Percentiles rank a stretch among this genome's conserved stretches.
These are phyloP conservation scores for Nepenthes alata DNA, from an alignment of 179 eudicot species.

Conservation along the genomic window DNA sequence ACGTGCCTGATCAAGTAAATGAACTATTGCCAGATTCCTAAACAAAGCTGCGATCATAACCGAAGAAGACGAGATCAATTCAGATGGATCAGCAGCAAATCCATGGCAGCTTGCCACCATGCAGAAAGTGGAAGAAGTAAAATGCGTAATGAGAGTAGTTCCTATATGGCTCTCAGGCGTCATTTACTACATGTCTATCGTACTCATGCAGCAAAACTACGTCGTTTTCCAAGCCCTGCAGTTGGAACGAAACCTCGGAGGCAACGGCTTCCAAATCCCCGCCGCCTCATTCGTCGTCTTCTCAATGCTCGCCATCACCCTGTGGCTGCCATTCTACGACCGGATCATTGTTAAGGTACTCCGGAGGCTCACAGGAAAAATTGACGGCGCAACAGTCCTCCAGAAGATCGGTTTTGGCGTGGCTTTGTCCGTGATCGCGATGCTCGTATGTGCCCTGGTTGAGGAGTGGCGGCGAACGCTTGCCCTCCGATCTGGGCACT, in stretches of 20 bases:
- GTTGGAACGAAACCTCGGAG: slow-evolving; percentile 28
- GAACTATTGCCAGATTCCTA: slow-evolving; percentile 29
- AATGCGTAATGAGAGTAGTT: slow-evolving; percentile 52
- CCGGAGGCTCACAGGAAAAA: slow-evolving; percentile 29
- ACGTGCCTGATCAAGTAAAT: no score
- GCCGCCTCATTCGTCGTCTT: slow-evolving; percentile 56
- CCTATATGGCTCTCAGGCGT: slow-evolving; percentile 63
- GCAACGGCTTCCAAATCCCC: slow-evolving; percentile 38
- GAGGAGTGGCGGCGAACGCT: slow-evolving; percentile 27
- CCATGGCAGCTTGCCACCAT: slow-evolving; percentile 61
- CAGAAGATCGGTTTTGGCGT: slow-evolving; percentile 53
- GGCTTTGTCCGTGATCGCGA: slow-evolving; percentile 17
- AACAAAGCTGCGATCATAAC: slow-evolving; percentile 58
- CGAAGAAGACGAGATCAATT: slow-evolving; percentile 28
- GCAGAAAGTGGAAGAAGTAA: slow-evolving; percentile 66
- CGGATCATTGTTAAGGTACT: slow-evolving; percentile 40
- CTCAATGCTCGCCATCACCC: slow-evolving; percentile 40
- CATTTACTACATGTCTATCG: slow-evolving; percentile 19
- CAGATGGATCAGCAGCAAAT: slow-evolving; percentile 47
- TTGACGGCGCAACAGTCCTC: slow-evolving; percentile 48
- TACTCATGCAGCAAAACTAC: slow-evolving; percentile 29
- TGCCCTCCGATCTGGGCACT: slow-evolving; percentile 20
- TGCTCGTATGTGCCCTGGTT: slow-evolving; percentile 22
- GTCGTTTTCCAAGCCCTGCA: slow-evolving; percentile 72
- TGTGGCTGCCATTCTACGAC: slow-evolving; percentile 69